These are phyloP conservation scores for Solanum pimpinellifolium DNA, from an alignment of 257 asterid genomes.

Conservation along the genomic window DNA sequence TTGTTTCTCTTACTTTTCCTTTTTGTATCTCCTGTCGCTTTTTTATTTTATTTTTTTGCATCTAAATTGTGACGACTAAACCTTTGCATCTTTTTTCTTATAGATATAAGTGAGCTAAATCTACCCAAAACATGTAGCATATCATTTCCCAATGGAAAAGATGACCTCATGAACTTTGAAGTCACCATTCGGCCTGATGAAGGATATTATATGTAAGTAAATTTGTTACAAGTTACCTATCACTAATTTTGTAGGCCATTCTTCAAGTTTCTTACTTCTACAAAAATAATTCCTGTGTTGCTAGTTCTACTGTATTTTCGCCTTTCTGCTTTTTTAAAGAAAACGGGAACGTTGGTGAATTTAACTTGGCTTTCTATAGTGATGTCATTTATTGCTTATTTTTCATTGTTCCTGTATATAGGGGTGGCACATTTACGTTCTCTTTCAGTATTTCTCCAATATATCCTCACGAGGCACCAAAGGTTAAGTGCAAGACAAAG, in stretches of 20 bases:
- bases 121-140: constrained; percentile 79
- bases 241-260: neutral
- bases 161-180: constrained; percentile 93
- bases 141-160: constrained; percentile 85
- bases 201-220: constrained; percentile 70
- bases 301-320: neutral
- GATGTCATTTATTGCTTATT: neutral
- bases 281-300: neutral
- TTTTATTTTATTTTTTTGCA: neutral
- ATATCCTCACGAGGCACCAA: constrained; percentile 98
- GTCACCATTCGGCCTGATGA: constrained; percentile 89
- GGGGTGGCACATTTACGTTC: constrained; percentile 81
- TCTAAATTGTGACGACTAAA: neutral
- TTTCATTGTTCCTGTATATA: constrained; percentile 9
- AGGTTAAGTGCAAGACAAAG: constrained; percentile 99
- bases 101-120: constrained; percentile 84
- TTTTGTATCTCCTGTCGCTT: neutral
- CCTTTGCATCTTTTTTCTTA: neutral
- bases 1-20: neutral
- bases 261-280: neutral
- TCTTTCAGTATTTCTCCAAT: constrained; percentile 85
- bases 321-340: neutral
- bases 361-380: neutral
- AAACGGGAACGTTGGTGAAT: neutral
- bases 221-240: neutral